phyloP scores from a whole-genome alignment of 139 green algal species.

The Pseudopediastrum boryanum region DNA sequence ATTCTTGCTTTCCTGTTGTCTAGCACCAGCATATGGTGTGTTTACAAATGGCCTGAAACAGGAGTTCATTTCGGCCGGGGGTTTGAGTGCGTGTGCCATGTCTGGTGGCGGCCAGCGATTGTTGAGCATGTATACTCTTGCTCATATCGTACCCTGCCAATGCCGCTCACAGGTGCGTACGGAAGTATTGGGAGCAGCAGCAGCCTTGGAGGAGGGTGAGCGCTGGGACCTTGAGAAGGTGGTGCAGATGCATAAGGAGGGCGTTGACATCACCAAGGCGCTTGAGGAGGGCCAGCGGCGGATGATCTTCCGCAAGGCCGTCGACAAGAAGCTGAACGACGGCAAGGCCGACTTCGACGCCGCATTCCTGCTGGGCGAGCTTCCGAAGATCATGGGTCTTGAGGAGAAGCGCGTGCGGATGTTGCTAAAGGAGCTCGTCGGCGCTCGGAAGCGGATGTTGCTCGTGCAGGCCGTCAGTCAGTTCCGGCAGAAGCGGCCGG shows the following conservation, averaged over 20 bases:
- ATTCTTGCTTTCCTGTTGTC: too few species aligned
- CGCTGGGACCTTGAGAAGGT: conserved; percentile 30
- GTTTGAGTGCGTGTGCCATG: too few species aligned
- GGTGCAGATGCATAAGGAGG: conserved; percentile 76
- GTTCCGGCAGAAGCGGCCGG: conserved; percentile 76
- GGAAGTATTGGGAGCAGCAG: conserved; percentile 42
- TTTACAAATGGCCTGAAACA: too few species aligned
- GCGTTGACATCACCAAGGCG: conserved; percentile 70
- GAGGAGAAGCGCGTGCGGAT: conserved; percentile 53
- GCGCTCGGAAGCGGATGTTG: conserved; percentile 68
- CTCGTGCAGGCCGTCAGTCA: conserved; percentile 79
- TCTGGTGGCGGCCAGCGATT: too few species aligned
- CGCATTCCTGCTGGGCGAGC: conserved; percentile 69
- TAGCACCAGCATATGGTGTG: too few species aligned
- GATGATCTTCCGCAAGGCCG: conserved; percentile 80
- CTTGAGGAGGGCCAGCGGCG: conserved; percentile 75
- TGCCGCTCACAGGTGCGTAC: conserved; percentile 16
- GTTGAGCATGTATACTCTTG: too few species aligned
- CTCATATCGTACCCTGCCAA: background rate
- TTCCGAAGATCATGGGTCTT: conserved; percentile 58
- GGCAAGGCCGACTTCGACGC: conserved; percentile 71
- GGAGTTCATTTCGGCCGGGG: too few species aligned
- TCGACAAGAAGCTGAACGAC: conserved; percentile 65
- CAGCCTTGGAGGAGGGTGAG: conserved; percentile 48
- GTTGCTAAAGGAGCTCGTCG: conserved; percentile 67